Evolutionary conservation across 805 yeast genomes (phyloP).

Genomic region (Yamadazyma takamatsuzukensis): DNA sequence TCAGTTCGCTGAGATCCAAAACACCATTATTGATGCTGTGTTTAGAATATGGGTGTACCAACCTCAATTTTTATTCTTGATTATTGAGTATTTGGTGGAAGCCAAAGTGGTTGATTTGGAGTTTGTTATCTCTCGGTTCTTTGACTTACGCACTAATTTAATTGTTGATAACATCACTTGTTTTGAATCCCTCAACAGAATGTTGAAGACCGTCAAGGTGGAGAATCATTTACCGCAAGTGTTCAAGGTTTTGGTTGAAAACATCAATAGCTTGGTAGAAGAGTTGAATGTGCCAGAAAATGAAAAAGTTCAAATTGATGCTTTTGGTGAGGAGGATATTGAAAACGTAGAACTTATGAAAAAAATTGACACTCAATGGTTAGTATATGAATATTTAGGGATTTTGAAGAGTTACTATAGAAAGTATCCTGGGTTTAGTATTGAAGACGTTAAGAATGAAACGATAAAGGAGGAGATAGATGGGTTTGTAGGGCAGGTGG

Average conservation of each 20-base stretch:
- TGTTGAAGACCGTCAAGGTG: conserved; percentile 13
- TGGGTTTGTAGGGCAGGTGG: conserved; percentile 1
- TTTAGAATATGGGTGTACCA: conserved; percentile 43
- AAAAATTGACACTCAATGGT: conserved; percentile 36
- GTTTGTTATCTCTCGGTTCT: conserved; percentile 23
- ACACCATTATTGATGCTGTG: conserved; percentile 36
- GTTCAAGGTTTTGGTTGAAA: conserved; percentile 6
- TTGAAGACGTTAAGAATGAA: conserved; percentile 18
- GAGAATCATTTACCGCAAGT: neutral
- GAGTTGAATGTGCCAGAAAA: conserved; percentile 10
- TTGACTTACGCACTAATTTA: conserved; percentile 26
- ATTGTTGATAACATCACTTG: conserved; percentile 39
- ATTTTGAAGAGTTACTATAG: conserved; percentile 37
- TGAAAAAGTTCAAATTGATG: conserved; percentile 22
- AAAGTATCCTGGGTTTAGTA: conserved; percentile 19
- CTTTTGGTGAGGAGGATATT: conserved; percentile 22
- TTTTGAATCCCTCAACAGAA: conserved; percentile 39
- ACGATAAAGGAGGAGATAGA: conserved; percentile 18
- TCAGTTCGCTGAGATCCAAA: conserved; percentile 20
- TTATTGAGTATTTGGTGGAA: conserved; percentile 40
- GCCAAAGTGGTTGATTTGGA: conserved; percentile 30
- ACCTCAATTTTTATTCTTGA: conserved; percentile 42
- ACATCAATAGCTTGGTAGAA: conserved; percentile 25
- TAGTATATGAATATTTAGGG: conserved; percentile 39
- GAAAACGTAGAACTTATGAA: conserved; percentile 20